These are phyloP conservation scores for Blastocystis sp. DNA, from an alignment of 352 stramenopile genomes.

Conservation along the genomic window DNA sequence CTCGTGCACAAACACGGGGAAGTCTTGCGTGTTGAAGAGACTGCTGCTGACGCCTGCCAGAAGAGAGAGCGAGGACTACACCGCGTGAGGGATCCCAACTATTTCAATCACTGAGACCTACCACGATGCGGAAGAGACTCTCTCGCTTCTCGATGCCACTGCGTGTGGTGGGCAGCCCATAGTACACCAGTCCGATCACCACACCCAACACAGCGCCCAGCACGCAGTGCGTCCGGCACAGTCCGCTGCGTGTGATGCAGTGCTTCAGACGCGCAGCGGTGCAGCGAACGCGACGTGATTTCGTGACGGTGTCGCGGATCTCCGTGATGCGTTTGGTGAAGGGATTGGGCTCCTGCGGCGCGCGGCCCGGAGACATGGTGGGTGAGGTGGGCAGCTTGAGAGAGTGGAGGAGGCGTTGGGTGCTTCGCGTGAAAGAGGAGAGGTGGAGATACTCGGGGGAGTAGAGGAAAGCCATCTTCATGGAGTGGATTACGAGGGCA, in stretches of 20 bases:
- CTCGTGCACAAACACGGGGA: constrained; percentile 52
- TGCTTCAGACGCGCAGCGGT: not conserved
- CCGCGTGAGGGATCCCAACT: not conserved
- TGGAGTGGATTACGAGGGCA: not conserved
- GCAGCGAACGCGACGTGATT: not conserved
- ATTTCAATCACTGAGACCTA: not conserved
- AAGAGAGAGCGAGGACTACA: constrained; percentile 40
- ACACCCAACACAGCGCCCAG: constrained; percentile 4
- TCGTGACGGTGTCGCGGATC: constrained; percentile 45
- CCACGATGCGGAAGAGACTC: constrained; percentile 44
- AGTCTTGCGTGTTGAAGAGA: constrained; percentile 57
- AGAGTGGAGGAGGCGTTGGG: not conserved
- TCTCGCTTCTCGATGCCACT: constrained; percentile 50
- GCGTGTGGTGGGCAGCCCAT: constrained; percentile 8
- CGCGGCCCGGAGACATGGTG: not conserved
- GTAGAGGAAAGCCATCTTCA: not conserved
- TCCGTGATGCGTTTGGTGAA: constrained; percentile 20
- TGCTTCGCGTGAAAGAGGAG: not conserved
- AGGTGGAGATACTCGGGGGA: not conserved
- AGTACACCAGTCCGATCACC: constrained; percentile 9
- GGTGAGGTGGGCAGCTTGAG: not conserved
- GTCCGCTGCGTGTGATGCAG: constrained; percentile 22
- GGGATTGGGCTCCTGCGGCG: constrained; percentile 5
- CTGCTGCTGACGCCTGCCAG: constrained; percentile 15
- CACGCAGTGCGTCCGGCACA: constrained; percentile 15